phyloP scores from a whole-genome alignment of 129 eudicot genomes.

The Calendula officinalis region DNA sequence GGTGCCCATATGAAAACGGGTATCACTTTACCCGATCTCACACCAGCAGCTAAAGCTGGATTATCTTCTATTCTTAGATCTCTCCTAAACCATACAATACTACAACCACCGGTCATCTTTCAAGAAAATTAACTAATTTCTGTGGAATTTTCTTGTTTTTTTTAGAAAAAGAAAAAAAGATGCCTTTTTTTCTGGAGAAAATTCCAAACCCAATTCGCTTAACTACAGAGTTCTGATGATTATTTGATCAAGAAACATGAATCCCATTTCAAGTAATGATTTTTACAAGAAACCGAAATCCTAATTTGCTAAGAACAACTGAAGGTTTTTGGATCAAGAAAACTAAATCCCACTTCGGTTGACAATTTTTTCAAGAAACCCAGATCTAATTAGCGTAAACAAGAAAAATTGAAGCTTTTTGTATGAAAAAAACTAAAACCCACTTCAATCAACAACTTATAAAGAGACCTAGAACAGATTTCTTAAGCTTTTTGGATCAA shows the following conservation, averaged over 20 bases:
- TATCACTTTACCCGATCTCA: constrained; percentile 82
- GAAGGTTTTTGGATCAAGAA: neutral
- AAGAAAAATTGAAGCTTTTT: constrained; percentile 2
- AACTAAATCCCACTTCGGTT: constrained; percentile 34
- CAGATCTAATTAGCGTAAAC: neutral
- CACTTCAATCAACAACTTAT: neutral
- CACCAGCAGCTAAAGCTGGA: constrained; percentile 92
- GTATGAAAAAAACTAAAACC: neutral
- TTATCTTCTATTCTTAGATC: constrained; percentile 97
- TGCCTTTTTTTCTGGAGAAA: neutral
- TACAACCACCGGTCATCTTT: constrained; percentile 55
- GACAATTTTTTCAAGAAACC: constrained; percentile 36
- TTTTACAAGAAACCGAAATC: constrained; percentile 1
- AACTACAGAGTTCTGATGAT: neutral
- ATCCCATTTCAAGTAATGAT: neutral
- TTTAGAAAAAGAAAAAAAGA: no score
- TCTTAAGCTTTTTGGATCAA: neutral
- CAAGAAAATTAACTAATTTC: constrained; percentile 2
- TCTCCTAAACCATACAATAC: constrained; percentile 97
- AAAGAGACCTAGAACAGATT: neutral
- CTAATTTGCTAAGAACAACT: neutral
- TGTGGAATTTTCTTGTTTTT: neutral
- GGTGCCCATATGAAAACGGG: constrained; percentile 90
- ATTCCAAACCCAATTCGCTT: neutral
- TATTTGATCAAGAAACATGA: constrained; percentile 5